Conservation (phyloP, 2,329 filamentous ascomycete species). For the Cercospora brassicicola region DNA sequence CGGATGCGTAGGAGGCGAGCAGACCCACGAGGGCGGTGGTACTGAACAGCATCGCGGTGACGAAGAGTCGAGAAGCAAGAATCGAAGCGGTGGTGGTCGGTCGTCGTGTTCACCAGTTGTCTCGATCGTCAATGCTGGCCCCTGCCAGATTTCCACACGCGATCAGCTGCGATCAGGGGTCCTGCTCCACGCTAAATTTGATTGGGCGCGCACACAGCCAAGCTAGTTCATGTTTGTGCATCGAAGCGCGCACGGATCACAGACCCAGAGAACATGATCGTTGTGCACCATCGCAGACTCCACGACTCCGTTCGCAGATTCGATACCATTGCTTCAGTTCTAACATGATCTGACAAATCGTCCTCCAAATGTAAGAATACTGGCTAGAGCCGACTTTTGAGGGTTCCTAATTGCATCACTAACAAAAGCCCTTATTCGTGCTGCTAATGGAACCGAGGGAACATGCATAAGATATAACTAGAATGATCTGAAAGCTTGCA, state of each 20-base stretch:
- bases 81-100: not conserved
- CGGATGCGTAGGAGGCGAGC: constrained; percentile 69
- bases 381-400: not conserved
- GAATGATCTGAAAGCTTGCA: not conserved
- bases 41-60: constrained; percentile 15
- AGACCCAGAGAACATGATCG: not conserved
- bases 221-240: constrained; percentile 1
- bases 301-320: not conserved
- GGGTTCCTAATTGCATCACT: not conserved
- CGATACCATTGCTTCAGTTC: not conserved
- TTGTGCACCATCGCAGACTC: not conserved
- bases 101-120: constrained; percentile 2
- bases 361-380: not conserved
- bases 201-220: not conserved
- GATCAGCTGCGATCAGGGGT: constrained; percentile 4
- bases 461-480: not conserved
- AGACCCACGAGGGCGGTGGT: constrained; percentile 56
- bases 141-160: constrained; percentile 7
- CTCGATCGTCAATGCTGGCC: constrained; percentile 6
- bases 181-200: not conserved
- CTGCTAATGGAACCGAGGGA: not conserved
- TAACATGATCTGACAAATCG: not conserved
- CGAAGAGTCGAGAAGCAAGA: not conserved
- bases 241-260: not conserved
- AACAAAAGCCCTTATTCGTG: not conserved